Evolutionary conservation across 1,284 basidiomycete species (phyloP), one percentile per base, ranked within the genome.

Genomic region (Singerocomus inundabilis): DNA sequence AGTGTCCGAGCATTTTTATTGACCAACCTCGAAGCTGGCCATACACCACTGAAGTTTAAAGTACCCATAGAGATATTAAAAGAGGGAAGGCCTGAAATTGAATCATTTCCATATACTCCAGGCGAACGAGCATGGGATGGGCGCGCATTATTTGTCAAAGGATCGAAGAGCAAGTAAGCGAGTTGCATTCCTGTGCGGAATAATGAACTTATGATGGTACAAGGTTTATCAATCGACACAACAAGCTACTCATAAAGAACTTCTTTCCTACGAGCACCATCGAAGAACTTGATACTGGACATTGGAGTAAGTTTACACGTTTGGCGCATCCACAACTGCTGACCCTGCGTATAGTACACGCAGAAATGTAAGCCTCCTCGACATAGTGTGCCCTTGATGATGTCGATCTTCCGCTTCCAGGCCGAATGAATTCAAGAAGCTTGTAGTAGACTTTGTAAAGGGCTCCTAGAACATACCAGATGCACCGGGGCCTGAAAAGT

Each of bases 1-100:
- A 71, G 74, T 46, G 76, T 88, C 25, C 83, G 88, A 25, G 81
- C 85, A 15, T 95, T 94, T 70, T 75, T 95, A 15, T 74, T 94
- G 33, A 94, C 92, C 11, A 95, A 95, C 67, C 76, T 95, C 4
- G 66, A 79, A 10, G 46, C 51, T 8, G 59, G 67, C 39, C 53
- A 61, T 32, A 53, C 68, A 38, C 60, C 74, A 28, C 72, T 82
- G 43, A 77, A 72, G 52, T 94, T 94, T 68, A 78, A 81, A 12
- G 76, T 94, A 21, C 91, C 92, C 0, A 65, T 94, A 9, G 74
- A 82, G 9, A 80, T 83, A 35, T 72, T 95, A 32, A 74, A 74
- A 5, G 70, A 78, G 5, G 75, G 81, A 1, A 81, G 93, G 5
- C 65, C 76, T 0, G 79, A 83, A 25, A 73, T 94, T 4, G 92